Evolutionary conservation across 169 alveolate species (phyloP), one percentile per base, ranked within the genome.

Genomic region (Cryptosporidium parvum): DNA sequence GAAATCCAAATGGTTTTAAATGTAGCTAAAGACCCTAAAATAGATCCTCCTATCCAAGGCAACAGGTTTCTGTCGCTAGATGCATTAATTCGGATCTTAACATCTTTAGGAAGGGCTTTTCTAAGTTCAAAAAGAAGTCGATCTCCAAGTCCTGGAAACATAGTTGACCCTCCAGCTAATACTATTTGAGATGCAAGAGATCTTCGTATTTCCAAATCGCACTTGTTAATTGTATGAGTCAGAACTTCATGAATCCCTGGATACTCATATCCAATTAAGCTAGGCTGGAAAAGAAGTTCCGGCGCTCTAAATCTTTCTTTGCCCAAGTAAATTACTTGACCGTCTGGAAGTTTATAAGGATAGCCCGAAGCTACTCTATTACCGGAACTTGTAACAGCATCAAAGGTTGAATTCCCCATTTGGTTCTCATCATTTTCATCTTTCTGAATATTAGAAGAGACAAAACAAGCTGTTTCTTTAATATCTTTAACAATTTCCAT

Each of bases 21-120:
- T n/a, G 95, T 92, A 16, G 94, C 94, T 59, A 96, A 87, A 48
- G 96, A 91, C n/a, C 96, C 58, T 29, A 96, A 75, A 33, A 95
- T 94, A 67, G 97, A 93, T 10, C 97, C 98, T 35, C 98, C 97
- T 48, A 94, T 91, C 98, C 98, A 96, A 61, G 96, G 93, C 23
- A 94, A 85, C 21, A 84, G 69, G 18, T 91, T 87, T 91, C 97
- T 93, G 61, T 95, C 95, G 14, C 92, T 93, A 39, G 97, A 96
- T 3, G 95, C 56, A 71, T 93, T 62, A 65, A 86, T 61, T 70
- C 85, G 35, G 71, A 89, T 92, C 52, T 92, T 86, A 87, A 91
- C 84, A 37, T 93, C 94, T 92, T 93, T 92, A 70, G 96, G 92
- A 84, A 92, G 75, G 91, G 93, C 73, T 92, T 92, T 95, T 85